Conservation (phyloP, 495 filamentous ascomycete species). For the Aspergillus sparsus region DNA sequence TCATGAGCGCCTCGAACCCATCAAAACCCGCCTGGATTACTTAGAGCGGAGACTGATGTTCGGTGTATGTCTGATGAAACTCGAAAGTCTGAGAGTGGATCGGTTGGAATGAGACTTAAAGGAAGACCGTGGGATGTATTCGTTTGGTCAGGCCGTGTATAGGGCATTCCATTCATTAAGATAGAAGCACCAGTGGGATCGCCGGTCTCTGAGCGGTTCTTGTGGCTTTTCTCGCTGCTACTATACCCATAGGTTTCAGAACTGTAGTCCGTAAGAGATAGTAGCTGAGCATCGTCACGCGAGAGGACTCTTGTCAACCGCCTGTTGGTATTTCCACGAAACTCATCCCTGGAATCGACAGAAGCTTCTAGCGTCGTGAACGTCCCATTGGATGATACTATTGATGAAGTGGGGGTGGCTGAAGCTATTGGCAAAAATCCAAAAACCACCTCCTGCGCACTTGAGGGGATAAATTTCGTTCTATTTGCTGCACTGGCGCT, state of each 20-base stretch:
- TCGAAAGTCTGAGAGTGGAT: constrained; percentile 27
- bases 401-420: constrained; percentile 19
- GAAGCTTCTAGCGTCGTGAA: constrained; percentile 26
- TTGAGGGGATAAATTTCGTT: constrained; percentile 24
- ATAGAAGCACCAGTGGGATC: constrained; percentile 25
- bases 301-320: constrained; percentile 25
- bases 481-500: constrained; percentile 21
- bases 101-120: constrained; percentile 20
- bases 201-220: constrained; percentile 19
- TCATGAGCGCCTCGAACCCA: neutral
- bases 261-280: constrained; percentile 28
- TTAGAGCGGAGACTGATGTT: constrained; percentile 30
- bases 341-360: constrained; percentile 28
- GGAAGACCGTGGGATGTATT: neutral
- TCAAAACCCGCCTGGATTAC: constrained; percentile 29
- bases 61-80: constrained; percentile 27
- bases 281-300: constrained; percentile 28
- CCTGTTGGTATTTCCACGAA: constrained; percentile 18
- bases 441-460: constrained; percentile 35
- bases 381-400: constrained; percentile 13
- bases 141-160: constrained; percentile 34
- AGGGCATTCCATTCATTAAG: constrained; percentile 42
- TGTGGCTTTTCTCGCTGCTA: constrained; percentile 31
- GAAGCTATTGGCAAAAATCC: constrained; percentile 33
- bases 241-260: constrained; percentile 41